Base-by-base conservation (phyloP, 495 filamentous ascomycete species). In the Pseudomonodictys pantanalensis region DNA sequence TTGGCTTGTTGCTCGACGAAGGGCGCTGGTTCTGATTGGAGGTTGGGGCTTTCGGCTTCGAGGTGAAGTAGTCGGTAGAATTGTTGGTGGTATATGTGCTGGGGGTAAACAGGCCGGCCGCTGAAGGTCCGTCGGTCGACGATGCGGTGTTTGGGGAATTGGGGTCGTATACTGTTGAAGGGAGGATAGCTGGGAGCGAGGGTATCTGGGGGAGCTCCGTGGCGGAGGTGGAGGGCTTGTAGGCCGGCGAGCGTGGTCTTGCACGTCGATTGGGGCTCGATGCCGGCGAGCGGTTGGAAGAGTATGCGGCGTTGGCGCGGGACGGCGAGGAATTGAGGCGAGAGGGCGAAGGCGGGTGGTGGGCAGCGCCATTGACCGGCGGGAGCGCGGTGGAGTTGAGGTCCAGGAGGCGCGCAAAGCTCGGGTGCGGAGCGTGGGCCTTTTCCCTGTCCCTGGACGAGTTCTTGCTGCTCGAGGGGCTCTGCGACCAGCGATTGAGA, bases 401-500 rank as follows among this genome's bases (percentile, higher is more conserved):
- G 62, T 81, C 77, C 53, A 84, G 75, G 60, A 81, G 77, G 55
- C 79, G 79, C 41, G 84, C 81, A 61, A 78, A 78, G 60, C 76
- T 83, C 10, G 58, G 15, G 25, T 44, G 30, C n/a, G 47, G 4
- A 8, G 9, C 24, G 24, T 56, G 45, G 44, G 68, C 79, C 66
- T 71, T 76, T 39, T 75, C 71, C 55, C 78, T 76, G 38, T 74
- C 71, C 53, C 78, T 76, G 3, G 78, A 73, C 35, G 86, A 87
- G 28, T 78, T 73, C 44, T 76, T 82, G 71, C 87, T 91, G 42
- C 86, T 90, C 9, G 80, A 68, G 20, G 90, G 89, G 3, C 87
- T 90, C 25, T 86, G 82, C 25, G 88, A 92, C 90, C 88, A 92
- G 52, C 89, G 85, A 72, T 92, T 90, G 67, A 90, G 78, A 56